Conservation (phyloP, 768 basidiomycete genomes). For the Zangia roseola region DNA sequence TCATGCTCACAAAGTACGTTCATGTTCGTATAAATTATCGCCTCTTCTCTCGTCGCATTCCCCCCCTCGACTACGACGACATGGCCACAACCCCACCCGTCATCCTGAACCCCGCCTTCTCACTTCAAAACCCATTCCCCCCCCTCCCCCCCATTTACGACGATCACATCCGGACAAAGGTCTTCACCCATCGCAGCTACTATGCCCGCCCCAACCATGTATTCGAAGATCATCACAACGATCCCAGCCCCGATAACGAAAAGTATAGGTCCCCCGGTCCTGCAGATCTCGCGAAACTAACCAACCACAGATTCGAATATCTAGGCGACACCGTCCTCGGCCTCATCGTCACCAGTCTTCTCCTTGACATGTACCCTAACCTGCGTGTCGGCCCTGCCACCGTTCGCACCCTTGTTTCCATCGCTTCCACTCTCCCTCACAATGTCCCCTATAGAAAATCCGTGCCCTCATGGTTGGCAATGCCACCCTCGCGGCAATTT, state of each 20-base stretch:
- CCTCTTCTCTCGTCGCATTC: not conserved
- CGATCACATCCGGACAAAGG: constrained; percentile 45
- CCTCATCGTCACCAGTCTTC: constrained; percentile 61
- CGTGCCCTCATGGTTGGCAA: constrained; percentile 75
- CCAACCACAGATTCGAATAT: constrained; percentile 59
- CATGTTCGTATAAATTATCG: not conserved
- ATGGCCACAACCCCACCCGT: constrained; percentile 7
- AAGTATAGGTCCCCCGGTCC: constrained; percentile 46
- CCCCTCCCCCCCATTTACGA: constrained; percentile 56
- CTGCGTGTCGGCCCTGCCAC: constrained; percentile 78
- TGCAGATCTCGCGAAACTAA: not conserved
- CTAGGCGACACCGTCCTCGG: constrained; percentile 74
- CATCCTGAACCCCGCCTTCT: constrained; percentile 30
- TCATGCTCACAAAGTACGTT: no score
- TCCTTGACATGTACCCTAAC: constrained; percentile 63
- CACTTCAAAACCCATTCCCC: constrained; percentile 40
- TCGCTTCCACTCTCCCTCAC: not conserved
- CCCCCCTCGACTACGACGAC: not conserved
- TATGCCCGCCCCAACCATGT: constrained; percentile 68
- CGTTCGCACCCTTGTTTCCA: constrained; percentile 23
- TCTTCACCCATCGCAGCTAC: constrained; percentile 77
- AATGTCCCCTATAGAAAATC: constrained; percentile 57
- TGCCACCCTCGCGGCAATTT: constrained; percentile 67
- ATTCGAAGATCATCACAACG: constrained; percentile 71
- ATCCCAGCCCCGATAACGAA: constrained; percentile 81